These are phyloP conservation scores for Cornus suecica DNA, from an alignment of 148 eudicot species.

Conservation along the genomic window DNA sequence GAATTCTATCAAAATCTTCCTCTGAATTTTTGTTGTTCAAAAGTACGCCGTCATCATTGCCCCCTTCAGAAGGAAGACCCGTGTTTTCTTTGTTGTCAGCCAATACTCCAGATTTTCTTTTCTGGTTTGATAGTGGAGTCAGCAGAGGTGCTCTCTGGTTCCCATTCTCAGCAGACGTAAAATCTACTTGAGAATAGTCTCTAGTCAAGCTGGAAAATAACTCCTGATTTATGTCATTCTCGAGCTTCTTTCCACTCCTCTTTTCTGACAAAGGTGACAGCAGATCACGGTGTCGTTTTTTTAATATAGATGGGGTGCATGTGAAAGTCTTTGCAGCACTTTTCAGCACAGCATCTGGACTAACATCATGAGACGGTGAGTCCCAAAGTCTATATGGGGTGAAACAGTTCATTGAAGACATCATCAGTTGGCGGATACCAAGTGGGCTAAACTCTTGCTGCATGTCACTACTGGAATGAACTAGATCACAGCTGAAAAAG, in stretches of 20 bases:
- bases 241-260: constrained; percentile 65
- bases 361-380: constrained; percentile 62
- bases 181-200: constrained; percentile 67
- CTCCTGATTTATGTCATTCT: constrained; percentile 41
- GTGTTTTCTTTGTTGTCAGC: constrained; percentile 64
- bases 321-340: constrained; percentile 86
- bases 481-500: constrained; percentile 90
- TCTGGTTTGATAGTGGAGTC: constrained; percentile 32
- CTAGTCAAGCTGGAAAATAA: constrained; percentile 50
- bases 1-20: constrained; percentile 14
- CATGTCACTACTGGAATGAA: constrained; percentile 60
- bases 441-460: constrained; percentile 93
- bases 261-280: constrained; percentile 87
- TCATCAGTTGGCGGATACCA: constrained; percentile 80
- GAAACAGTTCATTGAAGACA: constrained; percentile 51
- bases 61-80: constrained; percentile 27
- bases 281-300: constrained; percentile 83
- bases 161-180: constrained; percentile 42
- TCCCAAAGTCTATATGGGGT: constrained; percentile 85
- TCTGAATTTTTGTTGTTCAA: constrained; percentile 19
- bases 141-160: constrained; percentile 20
- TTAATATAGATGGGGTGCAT: constrained; percentile 81
- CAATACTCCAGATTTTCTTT: constrained; percentile 11
- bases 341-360: constrained; percentile 76
- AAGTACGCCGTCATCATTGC: constrained; percentile 17